Evolutionary conservation across 495 filamentous ascomycete species (phyloP).

Genomic region (Trichoderma virens): DNA sequence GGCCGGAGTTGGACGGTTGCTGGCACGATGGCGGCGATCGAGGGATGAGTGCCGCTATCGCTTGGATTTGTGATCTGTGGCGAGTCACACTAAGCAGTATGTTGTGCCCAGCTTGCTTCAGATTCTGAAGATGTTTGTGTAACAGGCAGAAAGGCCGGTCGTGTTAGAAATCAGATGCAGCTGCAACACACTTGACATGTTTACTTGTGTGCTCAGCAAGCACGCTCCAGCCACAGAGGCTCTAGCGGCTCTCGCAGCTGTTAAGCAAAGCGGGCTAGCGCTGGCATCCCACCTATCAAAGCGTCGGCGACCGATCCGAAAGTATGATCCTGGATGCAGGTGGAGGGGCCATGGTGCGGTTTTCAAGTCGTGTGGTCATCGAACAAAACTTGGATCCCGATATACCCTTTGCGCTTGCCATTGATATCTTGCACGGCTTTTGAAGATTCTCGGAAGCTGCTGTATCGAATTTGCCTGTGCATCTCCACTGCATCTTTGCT

Average conservation of each 20-base stretch:
- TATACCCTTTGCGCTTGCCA: background rate
- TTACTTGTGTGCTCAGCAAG: background rate
- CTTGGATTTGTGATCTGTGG: too few relatives aligned
- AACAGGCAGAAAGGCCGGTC: background rate
- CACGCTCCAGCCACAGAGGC: too few relatives aligned
- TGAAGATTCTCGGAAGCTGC: background rate
- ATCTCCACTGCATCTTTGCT: too few relatives aligned
- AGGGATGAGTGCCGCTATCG: background rate
- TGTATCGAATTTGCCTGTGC: background rate
- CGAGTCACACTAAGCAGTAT: too few relatives aligned
- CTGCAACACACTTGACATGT: background rate
- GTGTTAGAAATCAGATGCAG: background rate
- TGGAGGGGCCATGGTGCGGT: constrained; percentile 3
- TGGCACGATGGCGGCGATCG: background rate
- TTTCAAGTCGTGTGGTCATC: background rate
- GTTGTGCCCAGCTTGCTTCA: too few relatives aligned
- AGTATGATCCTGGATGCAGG: background rate
- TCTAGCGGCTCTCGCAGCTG: too few relatives aligned
- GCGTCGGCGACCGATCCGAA: background rate
- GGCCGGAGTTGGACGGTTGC: background rate
- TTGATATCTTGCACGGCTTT: background rate
- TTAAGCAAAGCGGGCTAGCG: constrained; percentile 12
- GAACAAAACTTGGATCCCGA: background rate
- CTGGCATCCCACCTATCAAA: constrained; percentile 5
- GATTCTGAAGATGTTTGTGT: background rate